Evolutionary conservation across 1,139 yeast species (phyloP).

Genomic region (Geotrichum macrosporum): DNA sequence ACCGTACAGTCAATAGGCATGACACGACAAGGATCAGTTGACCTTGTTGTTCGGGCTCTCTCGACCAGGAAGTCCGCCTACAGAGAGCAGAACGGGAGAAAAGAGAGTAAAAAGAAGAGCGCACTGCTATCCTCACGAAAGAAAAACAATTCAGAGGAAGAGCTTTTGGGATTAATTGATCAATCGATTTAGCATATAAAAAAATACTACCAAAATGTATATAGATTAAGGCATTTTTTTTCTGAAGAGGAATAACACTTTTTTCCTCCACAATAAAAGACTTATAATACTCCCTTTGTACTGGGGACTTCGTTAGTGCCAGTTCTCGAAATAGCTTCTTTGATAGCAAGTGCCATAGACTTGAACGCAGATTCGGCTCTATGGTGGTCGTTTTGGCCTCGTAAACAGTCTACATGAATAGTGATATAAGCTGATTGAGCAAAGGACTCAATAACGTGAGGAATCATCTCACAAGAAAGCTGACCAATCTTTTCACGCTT

Average conservation of each 20-base stretch:
- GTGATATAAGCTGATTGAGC: conserved; percentile 90
- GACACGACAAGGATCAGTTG: conserved; percentile 14
- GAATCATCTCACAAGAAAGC: conserved; percentile 91
- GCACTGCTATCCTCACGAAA: conserved; percentile 7
- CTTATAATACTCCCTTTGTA: conserved; percentile 79
- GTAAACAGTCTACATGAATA: conserved; percentile 84
- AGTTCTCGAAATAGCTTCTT: conserved; percentile 75
- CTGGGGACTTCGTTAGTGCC: conserved; percentile 92
- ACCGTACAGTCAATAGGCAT: conserved; percentile 13
- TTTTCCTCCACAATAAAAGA: no score
- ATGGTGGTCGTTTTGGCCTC: conserved; percentile 95
- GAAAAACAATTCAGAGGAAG: neutral
- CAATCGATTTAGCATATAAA: conserved; percentile 3
- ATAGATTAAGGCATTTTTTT: neutral
- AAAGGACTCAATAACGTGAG: conserved; percentile 90
- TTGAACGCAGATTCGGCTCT: conserved; percentile 94
- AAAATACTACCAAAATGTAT: neutral
- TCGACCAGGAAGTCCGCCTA: neutral
- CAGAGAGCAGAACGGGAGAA: neutral
- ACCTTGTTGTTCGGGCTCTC: conserved; percentile 13
- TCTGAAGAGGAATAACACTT: no score
- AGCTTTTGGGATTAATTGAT: conserved; percentile 1
- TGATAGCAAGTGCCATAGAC: conserved; percentile 87
- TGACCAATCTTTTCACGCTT: conserved; percentile 92
- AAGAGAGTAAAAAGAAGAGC: conserved; percentile 2